phyloP scores from a whole-genome alignment of 768 basidiomycete genomes.

The Fibroporia radiculosa region DNA sequence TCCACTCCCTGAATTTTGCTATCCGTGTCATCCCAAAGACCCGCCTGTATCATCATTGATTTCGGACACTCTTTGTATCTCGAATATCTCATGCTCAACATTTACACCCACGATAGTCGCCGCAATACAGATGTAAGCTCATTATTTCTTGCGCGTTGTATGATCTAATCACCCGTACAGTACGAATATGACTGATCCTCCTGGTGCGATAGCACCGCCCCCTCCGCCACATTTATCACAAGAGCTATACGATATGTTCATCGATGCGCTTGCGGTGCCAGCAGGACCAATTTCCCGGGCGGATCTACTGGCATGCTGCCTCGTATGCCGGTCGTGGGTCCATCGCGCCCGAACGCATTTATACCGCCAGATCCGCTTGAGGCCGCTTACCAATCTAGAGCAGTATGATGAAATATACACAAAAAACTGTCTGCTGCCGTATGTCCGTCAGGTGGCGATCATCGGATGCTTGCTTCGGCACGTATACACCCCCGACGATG shows the following conservation, averaged over 20 bases:
- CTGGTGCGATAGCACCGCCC: not conserved
- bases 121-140: not conserved
- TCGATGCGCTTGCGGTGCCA: not conserved
- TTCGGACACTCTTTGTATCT: too few relatives aligned
- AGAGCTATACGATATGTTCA: not conserved
- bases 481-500: not conserved
- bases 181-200: too few relatives aligned
- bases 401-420: not conserved
- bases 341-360: not conserved
- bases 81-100: not conserved
- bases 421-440: not conserved
- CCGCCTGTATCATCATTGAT: too few relatives aligned
- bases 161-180: too few relatives aligned
- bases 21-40: too few relatives aligned
- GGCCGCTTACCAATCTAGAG: not conserved
- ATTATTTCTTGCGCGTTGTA: too few relatives aligned
- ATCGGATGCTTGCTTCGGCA: not conserved
- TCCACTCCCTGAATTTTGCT: too few relatives aligned
- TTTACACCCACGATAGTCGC: not conserved
- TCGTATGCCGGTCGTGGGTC: not conserved
- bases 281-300: not conserved
- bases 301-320: not conserved
- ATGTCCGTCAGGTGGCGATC: conserved; percentile 1
- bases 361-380: conserved; percentile 1
- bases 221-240: not conserved